Evolutionary conservation across 805 yeast species (phyloP), one percentile per base, ranked within the genome.

Genomic region (Candida parachauliodes): DNA sequence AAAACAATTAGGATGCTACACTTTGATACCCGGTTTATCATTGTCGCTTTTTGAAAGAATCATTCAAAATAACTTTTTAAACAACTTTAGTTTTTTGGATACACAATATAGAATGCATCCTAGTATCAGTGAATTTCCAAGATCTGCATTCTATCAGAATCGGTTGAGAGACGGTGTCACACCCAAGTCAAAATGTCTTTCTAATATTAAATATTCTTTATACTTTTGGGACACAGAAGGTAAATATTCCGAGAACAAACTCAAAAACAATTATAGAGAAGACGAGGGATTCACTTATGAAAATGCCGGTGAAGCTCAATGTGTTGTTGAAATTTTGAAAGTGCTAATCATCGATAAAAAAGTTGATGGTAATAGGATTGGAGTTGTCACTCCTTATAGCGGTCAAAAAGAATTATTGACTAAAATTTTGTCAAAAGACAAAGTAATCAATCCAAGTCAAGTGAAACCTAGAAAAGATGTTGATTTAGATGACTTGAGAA

Each of bases 91-190:
- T 45, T 77, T 82, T 86, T 68, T 83, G 49, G 80, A 82, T 48
- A 77, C 79, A 0, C 84, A 79, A 47, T 79, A 78, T 49, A 69
- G 85, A 57, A 78, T 79, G 84, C 83, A 79, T 47, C 85, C 84
- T 5, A 54, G 55, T 28, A 77, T 79, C 44, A 72, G 80, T 52
- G 79, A 70, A 37, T 79, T 78, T 55, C 79, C 85, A 1, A 63
- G 77, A 34, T 57, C 57, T 34, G 63, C 60, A 41, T 76, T 79
- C 42, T 79, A 79, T 49, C 59, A 62, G 8, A 72, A 74, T 5
- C 51, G 58, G 46, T 59, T 79, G 40, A 59, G 60, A 30, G 77
- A 79, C 54, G 89, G 89, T 50, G 71, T 82, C 17, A 68, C 76
- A 3, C 74, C 60, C 0, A 70, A 60, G 19, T 72, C 77, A 32